phyloP scores from a whole-genome alignment of 129 eudicot species.

The Deinandra increscens region DNA sequence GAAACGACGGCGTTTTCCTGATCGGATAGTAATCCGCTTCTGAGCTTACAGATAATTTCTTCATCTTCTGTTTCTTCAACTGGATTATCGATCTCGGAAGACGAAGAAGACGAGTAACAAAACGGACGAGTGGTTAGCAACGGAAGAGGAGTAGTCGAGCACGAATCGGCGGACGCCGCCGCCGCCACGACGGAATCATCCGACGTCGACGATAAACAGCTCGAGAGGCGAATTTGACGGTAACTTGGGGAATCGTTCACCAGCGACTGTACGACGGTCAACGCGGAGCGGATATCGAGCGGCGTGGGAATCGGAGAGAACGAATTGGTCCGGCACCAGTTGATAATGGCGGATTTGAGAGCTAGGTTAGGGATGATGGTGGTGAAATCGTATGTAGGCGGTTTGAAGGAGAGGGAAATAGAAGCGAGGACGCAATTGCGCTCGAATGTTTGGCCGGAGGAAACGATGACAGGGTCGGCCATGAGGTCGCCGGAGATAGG shows the following conservation, averaged over 20 bases:
- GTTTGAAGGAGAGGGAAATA: constrained; percentile 38
- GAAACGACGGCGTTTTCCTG: constrained; percentile 57
- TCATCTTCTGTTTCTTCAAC: constrained; percentile 49
- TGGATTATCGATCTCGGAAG: constrained; percentile 52
- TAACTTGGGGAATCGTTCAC: not conserved
- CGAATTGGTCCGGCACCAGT: constrained; percentile 37
- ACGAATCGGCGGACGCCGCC: constrained; percentile 17
- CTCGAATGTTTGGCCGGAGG: constrained; percentile 85
- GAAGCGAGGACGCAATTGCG: constrained; percentile 65
- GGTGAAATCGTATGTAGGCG: constrained; percentile 61
- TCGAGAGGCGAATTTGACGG: not conserved
- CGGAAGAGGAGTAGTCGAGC: constrained; percentile 33
- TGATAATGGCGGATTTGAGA: constrained; percentile 69
- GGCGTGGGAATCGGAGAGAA: constrained; percentile 35
- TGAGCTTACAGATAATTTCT: constrained; percentile 40
- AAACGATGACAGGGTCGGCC: constrained; percentile 82
- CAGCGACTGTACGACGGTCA: constrained; percentile 28
- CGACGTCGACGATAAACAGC: constrained; percentile 18
- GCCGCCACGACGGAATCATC: constrained; percentile 38
- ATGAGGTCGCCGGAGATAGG: constrained; percentile 62
- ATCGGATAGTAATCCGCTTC: constrained; percentile 43
- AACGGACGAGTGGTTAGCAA: constrained; percentile 41
- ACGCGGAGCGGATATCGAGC: constrained; percentile 40
- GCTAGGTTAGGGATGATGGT: constrained; percentile 74
- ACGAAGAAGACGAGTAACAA: constrained; percentile 58